phyloP scores from a whole-genome alignment of 2,329 filamentous ascomycete genomes.

The Cordyceps fumosorosea region DNA sequence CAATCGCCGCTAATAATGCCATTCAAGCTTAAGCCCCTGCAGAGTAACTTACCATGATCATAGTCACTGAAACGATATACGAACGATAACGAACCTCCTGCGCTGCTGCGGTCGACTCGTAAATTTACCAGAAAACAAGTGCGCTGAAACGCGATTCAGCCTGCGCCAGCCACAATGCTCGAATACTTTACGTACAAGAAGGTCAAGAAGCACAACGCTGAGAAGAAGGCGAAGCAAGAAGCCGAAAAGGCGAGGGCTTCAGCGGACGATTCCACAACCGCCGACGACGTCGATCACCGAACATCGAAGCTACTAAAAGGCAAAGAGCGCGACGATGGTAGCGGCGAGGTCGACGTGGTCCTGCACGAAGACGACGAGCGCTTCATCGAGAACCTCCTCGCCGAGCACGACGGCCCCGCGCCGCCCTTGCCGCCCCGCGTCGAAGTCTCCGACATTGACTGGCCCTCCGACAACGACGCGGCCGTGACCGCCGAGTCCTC shows the following conservation, averaged over 20 bases:
- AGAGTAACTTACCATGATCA: neutral
- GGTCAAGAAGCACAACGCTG: conserved; percentile 51
- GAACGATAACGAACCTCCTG: neutral
- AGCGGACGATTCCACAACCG: conserved; percentile 20
- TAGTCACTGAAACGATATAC: neutral
- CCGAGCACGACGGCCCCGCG: conserved; percentile 34
- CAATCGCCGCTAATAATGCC: conserved; percentile 8
- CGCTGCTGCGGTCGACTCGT: neutral
- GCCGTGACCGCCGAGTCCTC: conserved; percentile 11
- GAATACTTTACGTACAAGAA: conserved; percentile 59
- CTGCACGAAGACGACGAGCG: conserved; percentile 13
- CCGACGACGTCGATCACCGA: conserved; percentile 44
- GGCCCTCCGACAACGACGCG: conserved; percentile 32
- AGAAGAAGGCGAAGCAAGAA: conserved; percentile 35
- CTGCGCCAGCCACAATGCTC: conserved; percentile 40
- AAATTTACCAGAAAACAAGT: neutral
- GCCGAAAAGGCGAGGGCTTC: conserved; percentile 20
- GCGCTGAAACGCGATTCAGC: neutral
- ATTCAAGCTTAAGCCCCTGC: neutral
- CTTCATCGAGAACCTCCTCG: conserved; percentile 36
- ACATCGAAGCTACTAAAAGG: conserved; percentile 1
- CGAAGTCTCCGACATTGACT: conserved; percentile 44
- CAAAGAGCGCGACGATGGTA: conserved; percentile 11
- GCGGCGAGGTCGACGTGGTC: conserved; percentile 1
- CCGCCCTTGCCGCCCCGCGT: conserved; percentile 51